Conservation (phyloP, 176 grass and related monocot genomes). For the Oryza coarctata region DNA sequence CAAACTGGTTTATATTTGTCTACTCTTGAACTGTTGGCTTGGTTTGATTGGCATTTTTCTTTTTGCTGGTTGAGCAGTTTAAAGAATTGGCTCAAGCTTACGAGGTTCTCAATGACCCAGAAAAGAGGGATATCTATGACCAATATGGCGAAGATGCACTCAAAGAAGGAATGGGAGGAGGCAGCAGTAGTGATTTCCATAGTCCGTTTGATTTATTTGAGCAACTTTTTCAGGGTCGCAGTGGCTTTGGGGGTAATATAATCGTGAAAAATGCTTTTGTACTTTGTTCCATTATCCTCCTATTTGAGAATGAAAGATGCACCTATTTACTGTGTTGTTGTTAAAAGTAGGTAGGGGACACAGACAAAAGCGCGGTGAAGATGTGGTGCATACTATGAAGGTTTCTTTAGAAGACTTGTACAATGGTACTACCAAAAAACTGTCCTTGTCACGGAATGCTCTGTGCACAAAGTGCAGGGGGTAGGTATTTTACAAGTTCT, state of each 20-base stretch:
- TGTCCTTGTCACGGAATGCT: constrained; percentile 73
- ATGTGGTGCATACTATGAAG: constrained; percentile 79
- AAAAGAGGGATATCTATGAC: constrained; percentile 91
- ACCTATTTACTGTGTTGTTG: constrained; percentile 21
- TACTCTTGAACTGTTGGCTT: neutral
- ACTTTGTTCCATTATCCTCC: neutral
- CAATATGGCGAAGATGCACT: constrained; percentile 95
- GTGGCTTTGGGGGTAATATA: constrained; percentile 59
- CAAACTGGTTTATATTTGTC: constrained; percentile 1
- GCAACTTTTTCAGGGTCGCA: constrained; percentile 62
- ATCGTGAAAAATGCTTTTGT: neutral
- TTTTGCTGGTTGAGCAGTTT: constrained; percentile 51
- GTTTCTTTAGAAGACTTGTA: constrained; percentile 92
- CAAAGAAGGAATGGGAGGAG: constrained; percentile 94
- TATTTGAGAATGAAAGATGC: neutral
- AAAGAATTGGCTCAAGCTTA: constrained; percentile 96
- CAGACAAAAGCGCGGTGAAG: constrained; percentile 79
- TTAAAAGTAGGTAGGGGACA: constrained; percentile 68
- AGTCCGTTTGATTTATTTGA: constrained; percentile 93
- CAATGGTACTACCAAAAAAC: constrained; percentile 79
- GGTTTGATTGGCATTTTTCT: neutral
- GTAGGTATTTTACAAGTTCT: constrained; percentile 41
- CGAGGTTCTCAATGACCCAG: constrained; percentile 88
- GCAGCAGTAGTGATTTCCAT: constrained; percentile 56
- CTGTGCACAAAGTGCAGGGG: constrained; percentile 90